Base-by-base conservation (phyloP, 2,329 filamentous ascomycete species). In the Ilyonectria destructans region DNA sequence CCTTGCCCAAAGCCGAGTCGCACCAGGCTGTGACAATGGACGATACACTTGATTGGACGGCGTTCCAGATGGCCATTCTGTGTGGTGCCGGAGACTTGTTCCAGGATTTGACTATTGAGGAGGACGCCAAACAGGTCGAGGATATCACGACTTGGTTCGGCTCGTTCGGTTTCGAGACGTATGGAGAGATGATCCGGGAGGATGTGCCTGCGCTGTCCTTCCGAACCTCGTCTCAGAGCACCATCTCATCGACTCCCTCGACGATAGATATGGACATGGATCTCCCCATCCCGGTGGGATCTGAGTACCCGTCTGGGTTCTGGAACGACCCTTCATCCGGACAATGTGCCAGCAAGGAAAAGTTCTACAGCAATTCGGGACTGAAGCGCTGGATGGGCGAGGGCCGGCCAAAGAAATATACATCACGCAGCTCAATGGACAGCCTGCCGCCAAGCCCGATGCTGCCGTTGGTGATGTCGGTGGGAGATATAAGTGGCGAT, bases 41-140 rank as follows among this genome's bases (percentile, higher is more conserved):
- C 58, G 86, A 79, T 19, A 85, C 82, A 9, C 78, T 91, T 4
- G 89, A 91, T 80, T 91, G 89, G 89, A 89, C 86, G 6, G 88
- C 89, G 4, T 91, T 90, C 75, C 89, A 91, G 78, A 90, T 90
- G 85, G 89, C 89, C 17, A 90, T 91, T 57, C 80, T 88, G 0
- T 88, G 89, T 48, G 87, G 87, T 6, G 86, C 86, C 2, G 87
- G 86, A 33, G 87, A 88, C 70, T 81, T 87, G 51, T 81, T 84
- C 58, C 79, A 80, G 19, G 86, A 86, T 71, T 69, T 61, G 68
- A 75, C 61, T 81, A 86, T 21, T 48, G 82, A 82, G 6, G 86
- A 87, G 62, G 86, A 88, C 63, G 75, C 79, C 4, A 83, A 85
- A 43, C 74, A 80, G 58, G 76, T 75, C 5, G 79, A 81, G 26